Conservation (phyloP, 2,329 filamentous ascomycete genomes). For the Boeremia lycopersici region DNA sequence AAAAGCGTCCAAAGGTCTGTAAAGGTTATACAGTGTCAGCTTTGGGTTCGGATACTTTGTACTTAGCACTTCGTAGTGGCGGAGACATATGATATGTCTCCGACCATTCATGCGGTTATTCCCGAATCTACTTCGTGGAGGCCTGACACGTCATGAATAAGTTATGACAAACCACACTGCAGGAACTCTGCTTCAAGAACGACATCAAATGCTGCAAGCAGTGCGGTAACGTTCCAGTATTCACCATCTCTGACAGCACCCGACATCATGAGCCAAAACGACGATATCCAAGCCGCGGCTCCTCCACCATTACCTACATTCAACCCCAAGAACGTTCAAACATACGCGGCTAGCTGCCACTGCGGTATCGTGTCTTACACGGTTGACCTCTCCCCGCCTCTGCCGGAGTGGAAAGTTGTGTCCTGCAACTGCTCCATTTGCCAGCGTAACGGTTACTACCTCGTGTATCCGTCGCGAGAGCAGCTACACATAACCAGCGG, state of each 20-base stretch:
- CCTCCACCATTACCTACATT: slow-evolving; percentile 21
- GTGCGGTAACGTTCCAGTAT: background rate
- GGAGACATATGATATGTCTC: slow-evolving; percentile 12
- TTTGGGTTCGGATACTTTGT: background rate
- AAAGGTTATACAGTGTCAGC: background rate
- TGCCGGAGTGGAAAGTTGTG: slow-evolving; percentile 54
- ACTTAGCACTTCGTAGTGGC: background rate
- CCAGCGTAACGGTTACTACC: slow-evolving; percentile 56
- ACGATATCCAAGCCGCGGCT: background rate
- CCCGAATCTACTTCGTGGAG: background rate
- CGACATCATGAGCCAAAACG: slow-evolving; percentile 22
- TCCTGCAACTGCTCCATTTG: slow-evolving; percentile 63
- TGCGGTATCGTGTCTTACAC: slow-evolving; percentile 59
- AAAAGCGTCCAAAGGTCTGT: background rate
- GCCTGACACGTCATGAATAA: background rate
- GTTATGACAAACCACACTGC: background rate
- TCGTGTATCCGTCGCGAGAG: slow-evolving; percentile 47
- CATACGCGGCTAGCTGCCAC: slow-evolving; percentile 60
- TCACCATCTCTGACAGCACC: background rate
- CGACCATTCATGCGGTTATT: background rate
- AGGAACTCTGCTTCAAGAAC: background rate
- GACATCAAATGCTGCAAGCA: background rate
- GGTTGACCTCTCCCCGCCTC: slow-evolving; percentile 56
- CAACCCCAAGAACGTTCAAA: slow-evolving; percentile 31
- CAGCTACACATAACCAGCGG: slow-evolving; percentile 35